Conservation (phyloP, 1,284 basidiomycete species). For the Meripilus lineatus region DNA sequence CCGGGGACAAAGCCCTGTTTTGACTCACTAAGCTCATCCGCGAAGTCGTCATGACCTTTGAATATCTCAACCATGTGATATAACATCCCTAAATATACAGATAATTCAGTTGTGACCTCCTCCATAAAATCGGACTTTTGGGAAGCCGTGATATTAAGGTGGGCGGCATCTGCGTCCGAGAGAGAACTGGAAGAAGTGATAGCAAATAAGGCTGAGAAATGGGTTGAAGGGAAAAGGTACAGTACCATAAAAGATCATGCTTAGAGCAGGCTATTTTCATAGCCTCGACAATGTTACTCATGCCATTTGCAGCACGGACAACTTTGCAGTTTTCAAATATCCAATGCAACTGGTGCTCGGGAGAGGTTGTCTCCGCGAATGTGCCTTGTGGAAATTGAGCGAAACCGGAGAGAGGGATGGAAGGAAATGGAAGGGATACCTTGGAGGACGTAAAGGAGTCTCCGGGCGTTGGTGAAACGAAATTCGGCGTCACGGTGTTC, state of each 20-base stretch:
- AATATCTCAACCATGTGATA: constrained; percentile 93
- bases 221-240: constrained; percentile 9
- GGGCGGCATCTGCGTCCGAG: constrained; percentile 64
- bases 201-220: constrained; percentile 1
- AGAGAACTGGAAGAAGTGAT: constrained; percentile 45
- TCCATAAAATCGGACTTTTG: constrained; percentile 80
- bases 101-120: constrained; percentile 86
- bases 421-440: constrained; percentile 41
- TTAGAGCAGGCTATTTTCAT: constrained; percentile 88
- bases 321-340: constrained; percentile 92
- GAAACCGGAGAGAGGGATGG: constrained; percentile 13
- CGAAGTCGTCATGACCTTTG: constrained; percentile 88
- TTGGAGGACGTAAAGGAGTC: constrained; percentile 88
- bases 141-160: constrained; percentile 60
- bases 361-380: constrained; percentile 86
- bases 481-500: constrained; percentile 83
- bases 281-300: constrained; percentile 81
- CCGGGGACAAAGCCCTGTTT: too few species aligned
- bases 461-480: constrained; percentile 81
- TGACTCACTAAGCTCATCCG: constrained; percentile 88
- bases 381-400: constrained; percentile 74
- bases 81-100: constrained; percentile 87
- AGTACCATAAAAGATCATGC: constrained; percentile 79
- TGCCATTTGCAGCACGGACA: constrained; percentile 80
- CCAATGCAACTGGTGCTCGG: constrained; percentile 94